Conservation (phyloP, 2,329 filamentous ascomycete genomes). For the Lachnellula hyalina region DNA sequence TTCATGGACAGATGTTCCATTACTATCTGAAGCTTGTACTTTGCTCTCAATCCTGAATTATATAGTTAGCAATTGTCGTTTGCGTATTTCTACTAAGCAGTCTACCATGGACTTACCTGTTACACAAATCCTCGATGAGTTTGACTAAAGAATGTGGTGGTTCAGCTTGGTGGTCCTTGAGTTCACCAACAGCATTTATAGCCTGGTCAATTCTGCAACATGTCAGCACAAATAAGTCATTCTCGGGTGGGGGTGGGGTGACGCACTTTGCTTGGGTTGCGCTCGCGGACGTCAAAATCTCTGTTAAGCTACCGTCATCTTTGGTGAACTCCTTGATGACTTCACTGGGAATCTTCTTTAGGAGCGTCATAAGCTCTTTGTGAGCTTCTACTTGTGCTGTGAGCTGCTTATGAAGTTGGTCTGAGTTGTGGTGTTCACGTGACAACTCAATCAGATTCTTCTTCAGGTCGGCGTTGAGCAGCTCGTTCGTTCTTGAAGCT, state of each 20-base stretch:
- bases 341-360: constrained; percentile 16
- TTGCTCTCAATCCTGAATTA: constrained; percentile 17
- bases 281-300: constrained; percentile 12
- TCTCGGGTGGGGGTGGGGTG: constrained; percentile 12
- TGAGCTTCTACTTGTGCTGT: constrained; percentile 9
- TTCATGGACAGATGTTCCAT: constrained; percentile 9
- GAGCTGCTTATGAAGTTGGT: constrained; percentile 19
- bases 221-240: constrained; percentile 3
- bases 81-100: not conserved
- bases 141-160: constrained; percentile 14
- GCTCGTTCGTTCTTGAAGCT: constrained; percentile 2
- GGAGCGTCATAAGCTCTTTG: constrained; percentile 18
- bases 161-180: constrained; percentile 13
- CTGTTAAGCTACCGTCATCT: constrained; percentile 19
- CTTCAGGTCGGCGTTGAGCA: constrained; percentile 13
- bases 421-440: constrained; percentile 10
- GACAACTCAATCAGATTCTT: constrained; percentile 12
- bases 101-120: constrained; percentile 13
- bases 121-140: constrained; percentile 22
- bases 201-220: constrained; percentile 20
- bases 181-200: constrained; percentile 7
- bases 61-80: not conserved
- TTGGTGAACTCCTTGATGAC: constrained; percentile 15
- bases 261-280: constrained; percentile 28
- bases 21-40: constrained; percentile 5